Percentiles rank a stretch among this genome's conserved stretches.
These are phyloP conservation scores for Coccinonectria pachysandricola DNA, from an alignment of 2,329 filamentous ascomycete species.

Conservation along the genomic window DNA sequence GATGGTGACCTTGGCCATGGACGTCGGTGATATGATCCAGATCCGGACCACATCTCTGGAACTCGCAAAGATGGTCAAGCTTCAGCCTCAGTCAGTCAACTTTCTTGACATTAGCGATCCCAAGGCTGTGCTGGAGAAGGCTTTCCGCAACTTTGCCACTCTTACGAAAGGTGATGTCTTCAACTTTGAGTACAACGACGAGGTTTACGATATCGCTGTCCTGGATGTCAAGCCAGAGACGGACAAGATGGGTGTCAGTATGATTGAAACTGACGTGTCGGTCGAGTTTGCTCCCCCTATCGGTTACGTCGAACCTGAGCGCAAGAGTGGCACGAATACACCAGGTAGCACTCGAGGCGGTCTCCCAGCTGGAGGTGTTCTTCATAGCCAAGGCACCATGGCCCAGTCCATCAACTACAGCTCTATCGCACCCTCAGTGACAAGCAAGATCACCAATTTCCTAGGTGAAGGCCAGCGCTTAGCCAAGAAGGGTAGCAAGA, in stretches of 20 bases:
- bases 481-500: conserved; percentile 72
- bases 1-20: conserved; percentile 83
- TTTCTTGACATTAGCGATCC: conserved; percentile 97
- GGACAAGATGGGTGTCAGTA: conserved; percentile 77
- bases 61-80: conserved; percentile 84
- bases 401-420: conserved; percentile 96
- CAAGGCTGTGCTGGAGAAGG: conserved; percentile 92
- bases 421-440: conserved; percentile 71
- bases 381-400: conserved; percentile 88
- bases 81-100: conserved; percentile 84
- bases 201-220: conserved; percentile 85
- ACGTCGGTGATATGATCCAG: conserved; percentile 89
- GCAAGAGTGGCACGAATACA: conserved; percentile 73
- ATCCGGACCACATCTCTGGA: conserved; percentile 91
- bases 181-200: conserved; percentile 94
- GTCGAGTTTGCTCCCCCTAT: conserved; percentile 93
- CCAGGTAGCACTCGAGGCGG: conserved; percentile 58
- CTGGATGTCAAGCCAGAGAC: conserved; percentile 83
- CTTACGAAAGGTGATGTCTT: conserved; percentile 91
- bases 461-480: conserved; percentile 69
- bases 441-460: conserved; percentile 68
- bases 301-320: conserved; percentile 83
- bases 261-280: conserved; percentile 91
- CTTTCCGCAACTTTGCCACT: conserved; percentile 90
- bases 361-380: conserved; percentile 58